Evolutionary conservation across 345 rosid species (phyloP).

Genomic region (Salix dunnii): DNA sequence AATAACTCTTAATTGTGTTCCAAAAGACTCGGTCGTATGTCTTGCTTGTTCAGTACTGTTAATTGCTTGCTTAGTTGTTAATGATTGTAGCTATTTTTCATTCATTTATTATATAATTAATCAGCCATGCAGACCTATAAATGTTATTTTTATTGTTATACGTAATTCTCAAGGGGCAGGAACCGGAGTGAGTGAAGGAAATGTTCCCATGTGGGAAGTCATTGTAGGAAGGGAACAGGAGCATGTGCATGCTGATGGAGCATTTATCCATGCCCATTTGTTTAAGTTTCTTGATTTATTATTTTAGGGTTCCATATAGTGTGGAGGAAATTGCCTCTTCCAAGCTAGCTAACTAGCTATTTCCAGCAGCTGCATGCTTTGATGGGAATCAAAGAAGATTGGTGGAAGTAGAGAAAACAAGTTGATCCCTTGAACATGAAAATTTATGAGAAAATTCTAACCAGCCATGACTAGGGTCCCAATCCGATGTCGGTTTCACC

Average conservation of each 20-base stretch:
- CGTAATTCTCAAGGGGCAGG: not conserved
- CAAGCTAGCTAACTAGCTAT: not conserved
- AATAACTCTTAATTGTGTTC: constrained; percentile 7
- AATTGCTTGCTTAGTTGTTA: constrained; percentile 19
- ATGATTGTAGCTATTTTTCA: constrained; percentile 1
- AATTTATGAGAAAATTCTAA: not conserved
- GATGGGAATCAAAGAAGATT: not conserved
- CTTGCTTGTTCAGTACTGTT: constrained; percentile 16
- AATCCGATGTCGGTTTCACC: constrained; percentile 6
- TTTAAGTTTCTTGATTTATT: constrained; percentile 12
- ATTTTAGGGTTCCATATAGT: not conserved
- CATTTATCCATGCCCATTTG: constrained; percentile 48
- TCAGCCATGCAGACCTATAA: not conserved
- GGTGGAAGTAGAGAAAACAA: constrained; percentile 1
- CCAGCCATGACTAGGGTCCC: constrained; percentile 16
- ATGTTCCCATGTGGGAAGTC: constrained; percentile 16
- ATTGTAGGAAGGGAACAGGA: constrained; percentile 40
- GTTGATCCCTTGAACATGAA: not conserved
- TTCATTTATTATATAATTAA: constrained; percentile 3
- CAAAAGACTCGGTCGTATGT: constrained; percentile 5
- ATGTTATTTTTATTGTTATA: not conserved
- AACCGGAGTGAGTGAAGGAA: constrained; percentile 3
- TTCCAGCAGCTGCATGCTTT: not conserved
- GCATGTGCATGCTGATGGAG: constrained; percentile 61
- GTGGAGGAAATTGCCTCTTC: constrained; percentile 3